Evolutionary conservation across 2,329 filamentous ascomycete species (phyloP), one percentile per base, ranked within the genome.

Genomic region (Penicillium occitanis): DNA sequence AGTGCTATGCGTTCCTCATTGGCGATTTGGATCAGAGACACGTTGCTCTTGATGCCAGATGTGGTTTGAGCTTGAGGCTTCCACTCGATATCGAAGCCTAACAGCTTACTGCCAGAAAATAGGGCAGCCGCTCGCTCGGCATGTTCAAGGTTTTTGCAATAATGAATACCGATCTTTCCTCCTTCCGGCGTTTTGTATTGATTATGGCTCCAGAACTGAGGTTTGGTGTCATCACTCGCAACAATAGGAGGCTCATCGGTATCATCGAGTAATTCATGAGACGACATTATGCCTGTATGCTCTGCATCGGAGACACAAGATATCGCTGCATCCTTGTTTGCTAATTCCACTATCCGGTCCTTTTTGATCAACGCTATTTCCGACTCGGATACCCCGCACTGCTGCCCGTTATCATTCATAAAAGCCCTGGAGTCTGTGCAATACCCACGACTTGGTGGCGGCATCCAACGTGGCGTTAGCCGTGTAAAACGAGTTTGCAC

Each of bases 1-100:
- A 97, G 84, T 0, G 85, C 92, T 59, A 97, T 89, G 14, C 88
- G 89, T 68, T 89, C 87, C 51, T 91, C 86, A 67, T 88, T 91
- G 0, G 93, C 92, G 25, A 97, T 77, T 76, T 97, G 94, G 51
- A 97, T 89, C 44, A 97, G 78, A 0, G 91, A 93, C 6, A 96
- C 86, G 68, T 93, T 92, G 61, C 85, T 82, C 69, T 90, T 89
- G 3, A 88, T 78, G 2, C 83, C 81, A 2, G 83, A 75, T 7
- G 69, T 71, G 22, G 75, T 81, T 5, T 74, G 83, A 0, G 87
- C 83, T 5, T 84, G 80, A 1, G 81, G 69, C 62, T 87, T 83
- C 93, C 94, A 97, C 79, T 97, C 94, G 68, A 97, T 84, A 73
- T 97, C 93, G 68, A 97, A 92, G 0, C 93, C 93, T n/a, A 97